These are phyloP conservation scores for Daldinia concentrica DNA, from an alignment of 495 filamentous ascomycete species.

Conservation along the genomic window DNA sequence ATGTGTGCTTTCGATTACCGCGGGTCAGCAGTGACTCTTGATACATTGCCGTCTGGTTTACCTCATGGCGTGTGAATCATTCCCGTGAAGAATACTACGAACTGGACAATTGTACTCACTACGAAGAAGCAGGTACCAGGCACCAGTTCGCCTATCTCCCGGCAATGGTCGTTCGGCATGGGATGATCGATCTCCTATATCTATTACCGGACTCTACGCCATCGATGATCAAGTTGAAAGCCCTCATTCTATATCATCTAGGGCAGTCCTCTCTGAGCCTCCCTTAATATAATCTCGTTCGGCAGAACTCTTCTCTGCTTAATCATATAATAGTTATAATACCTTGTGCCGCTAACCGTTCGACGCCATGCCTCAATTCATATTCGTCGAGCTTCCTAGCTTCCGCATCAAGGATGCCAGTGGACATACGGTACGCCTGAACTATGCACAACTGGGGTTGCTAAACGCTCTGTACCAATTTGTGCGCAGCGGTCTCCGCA, in stretches of 20 bases:
- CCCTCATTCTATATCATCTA: constrained; percentile 12
- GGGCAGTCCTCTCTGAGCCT: background rate
- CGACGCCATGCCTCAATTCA: constrained; percentile 40
- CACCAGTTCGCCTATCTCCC: constrained; percentile 26
- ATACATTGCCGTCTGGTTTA: constrained; percentile 20
- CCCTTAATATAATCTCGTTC: background rate
- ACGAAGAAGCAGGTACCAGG: background rate
- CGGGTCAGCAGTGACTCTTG: constrained; percentile 25
- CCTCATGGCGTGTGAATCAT: constrained; percentile 8
- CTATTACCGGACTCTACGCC: constrained; percentile 14
- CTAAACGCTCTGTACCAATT: constrained; percentile 39
- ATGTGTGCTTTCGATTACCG: constrained; percentile 23
- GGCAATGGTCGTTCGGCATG: constrained; percentile 12
- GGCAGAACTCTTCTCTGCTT: background rate
- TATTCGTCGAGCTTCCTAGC: constrained; percentile 46
- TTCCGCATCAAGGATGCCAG: constrained; percentile 43
- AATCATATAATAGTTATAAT: constrained; percentile 3
- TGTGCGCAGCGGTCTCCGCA: constrained; percentile 38
- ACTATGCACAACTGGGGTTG: constrained; percentile 36
- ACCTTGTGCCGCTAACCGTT: background rate
- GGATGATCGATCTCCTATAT: constrained; percentile 17
- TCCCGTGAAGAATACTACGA: constrained; percentile 4
- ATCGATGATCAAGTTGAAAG: constrained; percentile 1
- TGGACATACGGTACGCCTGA: constrained; percentile 35
- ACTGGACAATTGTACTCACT: constrained; percentile 19